Conservation (phyloP, 441 rosid species). For the Populus hybrid region DNA sequence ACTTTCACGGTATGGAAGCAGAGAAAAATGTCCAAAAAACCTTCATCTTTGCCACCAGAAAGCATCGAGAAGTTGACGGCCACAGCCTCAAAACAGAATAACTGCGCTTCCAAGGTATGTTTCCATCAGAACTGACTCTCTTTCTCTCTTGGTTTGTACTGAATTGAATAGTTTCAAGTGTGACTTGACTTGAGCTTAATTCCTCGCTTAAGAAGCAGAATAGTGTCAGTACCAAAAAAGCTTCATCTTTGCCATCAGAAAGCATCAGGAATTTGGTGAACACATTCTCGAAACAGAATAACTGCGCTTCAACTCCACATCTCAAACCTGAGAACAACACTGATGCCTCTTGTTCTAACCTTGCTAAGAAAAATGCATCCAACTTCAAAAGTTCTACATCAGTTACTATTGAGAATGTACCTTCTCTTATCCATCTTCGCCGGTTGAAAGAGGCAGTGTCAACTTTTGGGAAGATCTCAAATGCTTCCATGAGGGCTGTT, state of each 20-base stretch:
- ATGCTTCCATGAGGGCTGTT: conserved; percentile 17
- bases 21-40: conserved; percentile 26
- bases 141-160: neutral
- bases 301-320: neutral
- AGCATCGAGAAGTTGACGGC: conserved; percentile 4
- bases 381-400: conserved; percentile 20
- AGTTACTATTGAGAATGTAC: conserved; percentile 22
- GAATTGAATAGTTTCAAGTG: conserved; percentile 10
- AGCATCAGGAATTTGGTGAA: conserved; percentile 3
- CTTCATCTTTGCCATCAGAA: conserved; percentile 8
- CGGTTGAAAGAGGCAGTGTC: conserved; percentile 17
- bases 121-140: conserved; percentile 3
- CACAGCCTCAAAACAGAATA: neutral
- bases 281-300: neutral
- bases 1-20: conserved; percentile 20
- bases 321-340: conserved; percentile 14
- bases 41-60: conserved; percentile 10
- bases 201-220: conserved; percentile 16
- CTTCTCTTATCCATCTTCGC: conserved; percentile 13
- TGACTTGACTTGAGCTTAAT: conserved; percentile 1
- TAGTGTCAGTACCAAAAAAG: conserved; percentile 7
- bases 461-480: conserved; percentile 17
- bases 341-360: neutral
- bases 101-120: conserved; percentile 13
- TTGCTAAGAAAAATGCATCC: neutral